Conservation (phyloP, 2,329 filamentous ascomycete genomes). For the Stylonectria norvegica region DNA sequence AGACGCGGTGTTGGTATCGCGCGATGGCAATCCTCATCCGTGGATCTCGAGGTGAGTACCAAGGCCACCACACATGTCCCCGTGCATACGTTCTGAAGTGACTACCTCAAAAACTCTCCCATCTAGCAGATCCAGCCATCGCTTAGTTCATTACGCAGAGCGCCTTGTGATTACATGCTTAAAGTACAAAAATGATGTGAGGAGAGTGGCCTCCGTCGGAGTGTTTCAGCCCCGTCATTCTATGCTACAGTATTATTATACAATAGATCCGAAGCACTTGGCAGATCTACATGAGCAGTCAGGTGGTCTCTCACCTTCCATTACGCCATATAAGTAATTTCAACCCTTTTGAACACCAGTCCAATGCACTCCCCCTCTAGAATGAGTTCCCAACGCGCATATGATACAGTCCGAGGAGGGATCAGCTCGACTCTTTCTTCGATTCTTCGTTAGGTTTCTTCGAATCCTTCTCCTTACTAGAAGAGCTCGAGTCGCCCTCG, state of each 20-base stretch:
- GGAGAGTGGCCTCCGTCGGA: constrained; percentile 35
- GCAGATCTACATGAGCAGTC: constrained; percentile 27
- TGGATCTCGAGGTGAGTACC: no score
- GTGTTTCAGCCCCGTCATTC: constrained; percentile 26
- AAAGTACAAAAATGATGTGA: constrained; percentile 26
- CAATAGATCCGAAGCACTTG: constrained; percentile 25
- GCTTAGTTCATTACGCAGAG: no score
- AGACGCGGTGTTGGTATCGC: no score
- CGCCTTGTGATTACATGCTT: constrained; percentile 6
- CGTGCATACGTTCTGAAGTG: no score
- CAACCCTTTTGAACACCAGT: constrained; percentile 38
- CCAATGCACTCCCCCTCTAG: constrained; percentile 32
- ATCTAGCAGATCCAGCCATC: no score
- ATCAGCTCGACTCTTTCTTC: constrained; percentile 30
- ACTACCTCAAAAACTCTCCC: no score
- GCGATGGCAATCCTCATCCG: no score
- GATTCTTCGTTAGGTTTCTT: constrained; percentile 29
- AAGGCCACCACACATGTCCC: no score
- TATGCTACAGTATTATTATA: constrained; percentile 33
- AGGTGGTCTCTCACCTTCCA: constrained; percentile 21
- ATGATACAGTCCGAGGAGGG: constrained; percentile 19
- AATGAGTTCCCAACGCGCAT: constrained; percentile 16
- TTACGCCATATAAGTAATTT: constrained; percentile 32
- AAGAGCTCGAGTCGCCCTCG: constrained; percentile 19
- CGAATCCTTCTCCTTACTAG: constrained; percentile 18